Conservation (phyloP, 164 flowering plant genomes). For the Piper betle region DNA sequence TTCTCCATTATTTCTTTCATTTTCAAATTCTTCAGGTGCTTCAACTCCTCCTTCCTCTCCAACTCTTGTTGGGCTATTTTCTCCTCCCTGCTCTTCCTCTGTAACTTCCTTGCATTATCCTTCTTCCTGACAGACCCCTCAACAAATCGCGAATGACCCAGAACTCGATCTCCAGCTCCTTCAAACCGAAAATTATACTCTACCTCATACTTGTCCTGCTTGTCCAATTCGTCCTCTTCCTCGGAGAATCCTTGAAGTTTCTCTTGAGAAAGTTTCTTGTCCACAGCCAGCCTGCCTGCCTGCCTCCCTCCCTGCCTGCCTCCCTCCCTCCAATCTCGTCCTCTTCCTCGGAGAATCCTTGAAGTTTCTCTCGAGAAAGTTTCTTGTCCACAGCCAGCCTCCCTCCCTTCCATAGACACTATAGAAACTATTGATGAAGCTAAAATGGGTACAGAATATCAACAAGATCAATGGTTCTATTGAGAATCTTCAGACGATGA, state of each 20-base stretch:
- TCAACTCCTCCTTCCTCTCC: constrained; percentile 81
- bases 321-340: too few species aligned
- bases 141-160: constrained; percentile 51
- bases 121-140: constrained; percentile 87
- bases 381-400: too few species aligned
- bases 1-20: constrained; percentile 71
- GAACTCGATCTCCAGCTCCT: constrained; percentile 52
- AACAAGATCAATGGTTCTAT: too few species aligned
- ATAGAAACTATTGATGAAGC: too few species aligned
- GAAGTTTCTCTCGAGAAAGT: constrained; percentile 19
- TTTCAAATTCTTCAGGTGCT: constrained; percentile 85
- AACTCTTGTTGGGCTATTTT: constrained; percentile 50
- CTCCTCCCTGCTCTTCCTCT: constrained; percentile 69
- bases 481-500: too few species aligned
- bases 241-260: constrained; percentile 30
- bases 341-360: constrained; percentile 48
- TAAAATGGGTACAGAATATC: too few species aligned
- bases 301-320: too few species aligned
- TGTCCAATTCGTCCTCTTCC: constrained; percentile 64
- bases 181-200: constrained; percentile 47
- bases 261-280: constrained; percentile 8
- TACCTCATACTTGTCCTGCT: constrained; percentile 58
- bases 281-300: too few species aligned
- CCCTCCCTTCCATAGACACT: too few species aligned
- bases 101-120: constrained; percentile 44